Conservation (phyloP, 2,329 filamentous ascomycete species). For the Penicillium hesseltinei region DNA sequence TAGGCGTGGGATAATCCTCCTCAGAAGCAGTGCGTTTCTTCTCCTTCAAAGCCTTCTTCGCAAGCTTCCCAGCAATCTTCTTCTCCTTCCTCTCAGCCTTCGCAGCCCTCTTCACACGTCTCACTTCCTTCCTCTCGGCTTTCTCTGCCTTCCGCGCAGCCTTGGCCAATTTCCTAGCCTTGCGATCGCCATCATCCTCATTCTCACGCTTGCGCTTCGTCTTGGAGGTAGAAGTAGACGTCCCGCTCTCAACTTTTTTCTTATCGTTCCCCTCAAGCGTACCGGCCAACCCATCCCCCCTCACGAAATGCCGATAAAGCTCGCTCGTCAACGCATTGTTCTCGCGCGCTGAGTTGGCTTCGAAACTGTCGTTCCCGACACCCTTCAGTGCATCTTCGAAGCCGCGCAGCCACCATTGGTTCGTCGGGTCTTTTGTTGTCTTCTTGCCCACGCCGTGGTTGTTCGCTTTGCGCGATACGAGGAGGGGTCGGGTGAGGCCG, state of each 20-base stretch:
- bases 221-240: constrained; percentile 11
- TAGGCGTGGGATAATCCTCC: constrained; percentile 35
- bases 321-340: constrained; percentile 47
- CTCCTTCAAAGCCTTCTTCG: constrained; percentile 23
- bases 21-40: constrained; percentile 22
- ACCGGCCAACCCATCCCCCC: constrained; percentile 72
- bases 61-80: constrained; percentile 27
- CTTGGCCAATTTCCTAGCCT: constrained; percentile 26
- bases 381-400: constrained; percentile 88
- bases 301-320: constrained; percentile 82
- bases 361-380: constrained; percentile 60
- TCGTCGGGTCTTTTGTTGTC: constrained; percentile 59
- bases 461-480: constrained; percentile 79
- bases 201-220: constrained; percentile 39
- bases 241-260: constrained; percentile 10
- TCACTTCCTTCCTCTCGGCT: constrained; percentile 18
- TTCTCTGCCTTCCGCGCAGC: constrained; percentile 37
- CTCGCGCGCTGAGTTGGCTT: constrained; percentile 54
- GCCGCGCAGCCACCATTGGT: constrained; percentile 96
- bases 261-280: constrained; percentile 48
- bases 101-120: constrained; percentile 20
- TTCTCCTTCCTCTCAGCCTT: constrained; percentile 20
- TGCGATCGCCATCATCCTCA: constrained; percentile 25
- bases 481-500: constrained; percentile 78
- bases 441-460: constrained; percentile 79